phyloP scores from a whole-genome alignment of 2,329 filamentous ascomycete genomes.

The Penicillium sp. region DNA sequence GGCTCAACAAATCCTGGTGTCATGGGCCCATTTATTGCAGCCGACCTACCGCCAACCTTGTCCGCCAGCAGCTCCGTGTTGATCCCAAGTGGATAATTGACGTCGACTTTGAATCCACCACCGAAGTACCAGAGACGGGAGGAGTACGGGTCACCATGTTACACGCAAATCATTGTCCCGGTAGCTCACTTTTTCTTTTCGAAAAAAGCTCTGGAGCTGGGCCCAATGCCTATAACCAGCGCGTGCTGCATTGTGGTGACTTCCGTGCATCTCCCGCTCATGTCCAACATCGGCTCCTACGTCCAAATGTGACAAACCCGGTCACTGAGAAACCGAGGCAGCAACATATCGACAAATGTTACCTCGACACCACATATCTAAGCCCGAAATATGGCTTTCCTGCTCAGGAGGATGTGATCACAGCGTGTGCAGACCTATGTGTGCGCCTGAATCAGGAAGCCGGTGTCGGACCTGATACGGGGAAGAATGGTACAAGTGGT shows the following conservation, averaged over 20 bases:
- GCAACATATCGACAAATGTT: slow-evolving; percentile 89
- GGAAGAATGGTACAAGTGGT: slow-evolving; percentile 47
- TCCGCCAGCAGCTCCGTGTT: slow-evolving; percentile 75
- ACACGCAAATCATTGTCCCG: slow-evolving; percentile 90
- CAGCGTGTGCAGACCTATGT: slow-evolving; percentile 79
- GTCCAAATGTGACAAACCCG: slow-evolving; percentile 62
- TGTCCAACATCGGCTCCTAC: slow-evolving; percentile 69
- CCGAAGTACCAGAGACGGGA: slow-evolving; percentile 70
- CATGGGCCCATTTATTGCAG: slow-evolving; percentile 97
- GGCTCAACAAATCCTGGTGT: slow-evolving; percentile 75
- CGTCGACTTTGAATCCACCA: slow-evolving; percentile 71
- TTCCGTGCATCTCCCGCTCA: slow-evolving; percentile 85
- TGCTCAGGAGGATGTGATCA: slow-evolving; percentile 75
- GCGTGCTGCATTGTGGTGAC: slow-evolving; percentile 89
- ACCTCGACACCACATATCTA: slow-evolving; percentile 93
- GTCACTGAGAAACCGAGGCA: slow-evolving; percentile 63
- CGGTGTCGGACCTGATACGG: slow-evolving; percentile 47
- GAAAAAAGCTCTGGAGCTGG: slow-evolving; percentile 64
- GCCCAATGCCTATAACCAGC: slow-evolving; percentile 54
- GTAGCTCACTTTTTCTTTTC: slow-evolving; percentile 86
- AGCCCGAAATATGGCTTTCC: slow-evolving; percentile 94
- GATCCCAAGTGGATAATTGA: slow-evolving; percentile 76
- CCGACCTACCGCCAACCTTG: slow-evolving; percentile 78
- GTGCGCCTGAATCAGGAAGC: slow-evolving; percentile 63
- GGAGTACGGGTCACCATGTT: slow-evolving; percentile 90